Base-by-base conservation (phyloP, 305 asterid genomes). In the Solanum hybrid region DNA sequence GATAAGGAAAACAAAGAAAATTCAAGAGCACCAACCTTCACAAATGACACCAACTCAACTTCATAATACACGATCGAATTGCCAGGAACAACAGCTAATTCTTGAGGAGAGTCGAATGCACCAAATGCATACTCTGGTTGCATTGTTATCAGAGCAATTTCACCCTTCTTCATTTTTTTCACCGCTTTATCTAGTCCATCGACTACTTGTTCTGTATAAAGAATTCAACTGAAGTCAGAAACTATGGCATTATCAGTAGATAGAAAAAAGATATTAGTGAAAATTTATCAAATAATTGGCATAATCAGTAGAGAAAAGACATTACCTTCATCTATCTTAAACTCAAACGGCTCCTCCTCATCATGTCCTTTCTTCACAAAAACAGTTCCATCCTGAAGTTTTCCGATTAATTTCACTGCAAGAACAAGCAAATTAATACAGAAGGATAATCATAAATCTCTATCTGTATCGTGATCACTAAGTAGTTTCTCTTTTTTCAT, bases 81-180 rank as follows among this genome's bases (percentile, higher is more conserved):
- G 9, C 40, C 90, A 75, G 92, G 91, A 57, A 92, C 91, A 26
- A 90, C 39, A 13, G 89, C 93, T 42, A 92, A 82, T 73, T 90
- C 91, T 82, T 92, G 93, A 33, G 74, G 90, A 37, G 91, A 57
- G 31, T 90, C 90, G 1, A 89, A 85, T n/a, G 81, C 39, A 86
- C 93, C 93, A 92, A 90, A 92, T 16, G 90, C 93, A 82, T 92
- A 90, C 22, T 92, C 91, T 24, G 91, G 91, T 20, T 90, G 92
- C 6, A 92, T 83, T 6, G 85, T 92, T 24, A 92, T 28, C 24
- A 89, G 75, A 79, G 93, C 83, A 39, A 90, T 29, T 78, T 92
- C 93, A 1, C 92, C 92, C 31, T 90, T 92, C 76, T 90, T 92
- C 93, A 92, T 89, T 82, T 91, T 92, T 82, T 82, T 89, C 71